Conservation (phyloP, 2,329 filamentous ascomycete genomes). For the Fusarium sp. region DNA sequence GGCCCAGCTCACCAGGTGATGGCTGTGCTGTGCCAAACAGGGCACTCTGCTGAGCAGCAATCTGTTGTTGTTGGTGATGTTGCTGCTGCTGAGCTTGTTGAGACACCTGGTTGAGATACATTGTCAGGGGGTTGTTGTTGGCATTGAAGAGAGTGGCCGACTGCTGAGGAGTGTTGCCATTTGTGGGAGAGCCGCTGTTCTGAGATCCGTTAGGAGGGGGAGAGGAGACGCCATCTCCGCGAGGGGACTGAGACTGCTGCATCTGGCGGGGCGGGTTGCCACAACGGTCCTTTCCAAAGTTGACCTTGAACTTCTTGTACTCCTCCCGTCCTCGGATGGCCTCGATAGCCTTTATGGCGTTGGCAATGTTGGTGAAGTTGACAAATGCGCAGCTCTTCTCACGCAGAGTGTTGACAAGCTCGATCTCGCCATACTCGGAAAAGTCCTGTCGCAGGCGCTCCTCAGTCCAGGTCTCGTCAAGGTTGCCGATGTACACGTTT, state of each 20-base stretch:
- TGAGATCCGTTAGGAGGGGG: conserved; percentile 71
- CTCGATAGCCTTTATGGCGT: conserved; percentile 99
- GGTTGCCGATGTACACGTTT: conserved; percentile 97
- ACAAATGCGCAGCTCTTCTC: conserved; percentile 99
- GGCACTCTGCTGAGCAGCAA: conserved; percentile 81
- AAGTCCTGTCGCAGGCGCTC: conserved; percentile 97
- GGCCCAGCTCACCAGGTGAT: conserved; percentile 65
- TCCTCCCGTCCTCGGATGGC: conserved; percentile 94
- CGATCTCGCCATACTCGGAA: conserved; percentile 96
- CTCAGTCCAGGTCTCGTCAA: conserved; percentile 97
- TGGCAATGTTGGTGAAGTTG: conserved; percentile 99
- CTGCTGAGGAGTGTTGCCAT: conserved; percentile 68
- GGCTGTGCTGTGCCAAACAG: conserved; percentile 80
- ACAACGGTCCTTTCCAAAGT: conserved; percentile 98
- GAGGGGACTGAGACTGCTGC: conserved; percentile 76
- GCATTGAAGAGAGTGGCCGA: conserved; percentile 83
- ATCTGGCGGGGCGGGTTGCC: conserved; percentile 95
- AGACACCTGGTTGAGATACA: conserved; percentile 90
- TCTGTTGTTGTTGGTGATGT: conserved; percentile 77
- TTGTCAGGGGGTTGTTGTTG: conserved; percentile 88
- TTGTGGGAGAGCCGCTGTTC: conserved; percentile 67
- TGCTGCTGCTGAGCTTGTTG: conserved; percentile 80
- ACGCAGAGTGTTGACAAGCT: conserved; percentile 93
- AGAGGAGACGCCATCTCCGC: conserved; percentile 68
- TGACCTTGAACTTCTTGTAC: conserved; percentile 99